Evolutionary conservation across 441 rosid genomes (phyloP).

Genomic region (Isatis lusitanica): DNA sequence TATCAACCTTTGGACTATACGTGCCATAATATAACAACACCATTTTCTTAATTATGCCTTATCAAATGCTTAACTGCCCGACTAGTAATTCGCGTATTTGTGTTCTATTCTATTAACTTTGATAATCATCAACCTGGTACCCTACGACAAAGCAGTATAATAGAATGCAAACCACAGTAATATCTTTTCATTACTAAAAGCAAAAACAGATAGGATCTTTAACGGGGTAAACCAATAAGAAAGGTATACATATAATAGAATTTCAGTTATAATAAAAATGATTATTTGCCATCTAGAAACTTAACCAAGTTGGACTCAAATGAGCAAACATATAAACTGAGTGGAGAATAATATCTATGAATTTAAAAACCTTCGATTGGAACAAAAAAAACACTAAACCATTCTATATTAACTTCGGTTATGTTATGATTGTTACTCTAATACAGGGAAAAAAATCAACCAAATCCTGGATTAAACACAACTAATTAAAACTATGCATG

Average conservation of each 20-base stretch:
- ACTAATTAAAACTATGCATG: not conserved
- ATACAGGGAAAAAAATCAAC: too few relatives aligned
- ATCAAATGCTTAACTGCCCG: not conserved
- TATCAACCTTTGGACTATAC: not conserved
- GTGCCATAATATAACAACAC: not conserved
- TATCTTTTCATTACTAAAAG: not conserved
- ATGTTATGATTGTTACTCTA: not conserved
- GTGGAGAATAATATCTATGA: not conserved
- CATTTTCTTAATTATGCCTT: not conserved
- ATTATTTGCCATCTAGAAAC: not conserved
- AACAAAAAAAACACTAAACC: not conserved
- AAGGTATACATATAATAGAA: not conserved
- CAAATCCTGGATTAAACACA: not conserved
- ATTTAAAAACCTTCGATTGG: not conserved
- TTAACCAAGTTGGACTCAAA: not conserved
- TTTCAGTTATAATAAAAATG: not conserved
- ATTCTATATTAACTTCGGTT: not conserved
- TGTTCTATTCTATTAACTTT: not conserved
- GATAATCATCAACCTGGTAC: not conserved
- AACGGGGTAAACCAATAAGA: not conserved
- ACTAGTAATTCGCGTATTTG: not conserved
- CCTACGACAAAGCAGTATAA: not conserved
- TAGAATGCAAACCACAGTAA: not conserved
- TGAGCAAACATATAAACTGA: not conserved
- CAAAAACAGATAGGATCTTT: not conserved